These are phyloP conservation scores for Naganishia onofrii DNA, from an alignment of 768 basidiomycete species.

Conservation along the genomic window DNA sequence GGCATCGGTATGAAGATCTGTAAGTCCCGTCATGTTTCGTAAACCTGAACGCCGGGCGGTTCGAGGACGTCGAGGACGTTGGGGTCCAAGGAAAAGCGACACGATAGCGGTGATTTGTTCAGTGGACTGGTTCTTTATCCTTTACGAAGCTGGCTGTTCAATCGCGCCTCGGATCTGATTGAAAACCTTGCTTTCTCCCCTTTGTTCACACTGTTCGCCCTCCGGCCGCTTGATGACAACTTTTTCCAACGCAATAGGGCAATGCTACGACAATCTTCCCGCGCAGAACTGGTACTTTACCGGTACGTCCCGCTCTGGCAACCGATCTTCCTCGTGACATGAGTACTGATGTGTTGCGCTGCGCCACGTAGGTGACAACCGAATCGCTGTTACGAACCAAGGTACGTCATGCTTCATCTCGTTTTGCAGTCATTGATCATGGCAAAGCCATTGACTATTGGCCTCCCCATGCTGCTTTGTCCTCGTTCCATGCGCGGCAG, in stretches of 20 bases:
- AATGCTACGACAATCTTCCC: constrained; percentile 29
- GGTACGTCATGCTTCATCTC: neutral
- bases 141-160: no score
- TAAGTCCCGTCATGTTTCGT: no score
- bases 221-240: no score
- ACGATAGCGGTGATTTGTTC: no score
- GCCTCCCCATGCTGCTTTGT: neutral
- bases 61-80: no score
- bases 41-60: no score
- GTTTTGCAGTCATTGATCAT: neutral
- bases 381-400: constrained; percentile 22
- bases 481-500: neutral
- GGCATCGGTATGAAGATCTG: constrained; percentile 38
- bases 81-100: no score
- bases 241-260: no score
- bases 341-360: neutral
- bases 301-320: neutral
- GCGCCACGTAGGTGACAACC: constrained; percentile 14
- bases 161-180: no score
- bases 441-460: neutral
- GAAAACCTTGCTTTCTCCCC: no score
- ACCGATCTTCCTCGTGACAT: neutral
- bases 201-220: no score
- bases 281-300: constrained; percentile 34
- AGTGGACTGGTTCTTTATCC: no score